These are phyloP conservation scores for Vigna nakashimae DNA, from an alignment of 306 rosid genomes.

Conservation along the genomic window DNA sequence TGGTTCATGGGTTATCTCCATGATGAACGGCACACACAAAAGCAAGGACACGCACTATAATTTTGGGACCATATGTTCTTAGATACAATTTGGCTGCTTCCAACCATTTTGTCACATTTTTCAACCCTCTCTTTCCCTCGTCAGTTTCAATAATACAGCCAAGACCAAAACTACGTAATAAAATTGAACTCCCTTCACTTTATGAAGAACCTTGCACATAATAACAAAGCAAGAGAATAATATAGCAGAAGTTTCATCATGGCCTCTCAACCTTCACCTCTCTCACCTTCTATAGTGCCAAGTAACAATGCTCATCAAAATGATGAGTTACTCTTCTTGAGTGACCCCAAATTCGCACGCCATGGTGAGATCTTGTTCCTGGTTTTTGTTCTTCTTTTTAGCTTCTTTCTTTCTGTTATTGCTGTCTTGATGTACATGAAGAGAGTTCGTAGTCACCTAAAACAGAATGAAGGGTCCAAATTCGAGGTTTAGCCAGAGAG, in stretches of 20 bases:
- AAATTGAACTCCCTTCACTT: slow-evolving; percentile 1
- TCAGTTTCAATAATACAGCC: slow-evolving; percentile 45
- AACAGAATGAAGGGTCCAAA: slow-evolving; percentile 31
- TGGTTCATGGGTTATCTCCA: slow-evolving; percentile 7
- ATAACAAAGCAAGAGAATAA: neutral
- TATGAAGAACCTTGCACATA: neutral
- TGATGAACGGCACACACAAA: neutral
- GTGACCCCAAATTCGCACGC: slow-evolving; percentile 48
- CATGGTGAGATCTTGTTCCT: slow-evolving; percentile 59
- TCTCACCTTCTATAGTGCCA: slow-evolving; percentile 46
- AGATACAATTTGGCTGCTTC: slow-evolving; percentile 4
- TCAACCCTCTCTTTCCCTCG: slow-evolving; percentile 37
- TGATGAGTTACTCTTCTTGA: slow-evolving; percentile 21
- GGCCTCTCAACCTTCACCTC: slow-evolving; percentile 34
- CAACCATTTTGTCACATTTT: neutral
- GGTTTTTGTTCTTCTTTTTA: slow-evolving; percentile 46
- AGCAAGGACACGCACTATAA: neutral
- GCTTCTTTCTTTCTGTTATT: slow-evolving; percentile 36
- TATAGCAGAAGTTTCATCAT: slow-evolving; percentile 31
- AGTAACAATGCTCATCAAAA: slow-evolving; percentile 7
- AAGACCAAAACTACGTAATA: neutral
- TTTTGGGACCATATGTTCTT: slow-evolving; percentile 23
- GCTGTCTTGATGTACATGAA: slow-evolving; percentile 23
- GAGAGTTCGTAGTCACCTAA: slow-evolving; percentile 25
- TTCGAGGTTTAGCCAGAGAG: neutral